Evolutionary conservation across 768 basidiomycete genomes (phyloP), one percentile per base, ranked within the genome.

Genomic region (Peribolospora kevripleyi): DNA sequence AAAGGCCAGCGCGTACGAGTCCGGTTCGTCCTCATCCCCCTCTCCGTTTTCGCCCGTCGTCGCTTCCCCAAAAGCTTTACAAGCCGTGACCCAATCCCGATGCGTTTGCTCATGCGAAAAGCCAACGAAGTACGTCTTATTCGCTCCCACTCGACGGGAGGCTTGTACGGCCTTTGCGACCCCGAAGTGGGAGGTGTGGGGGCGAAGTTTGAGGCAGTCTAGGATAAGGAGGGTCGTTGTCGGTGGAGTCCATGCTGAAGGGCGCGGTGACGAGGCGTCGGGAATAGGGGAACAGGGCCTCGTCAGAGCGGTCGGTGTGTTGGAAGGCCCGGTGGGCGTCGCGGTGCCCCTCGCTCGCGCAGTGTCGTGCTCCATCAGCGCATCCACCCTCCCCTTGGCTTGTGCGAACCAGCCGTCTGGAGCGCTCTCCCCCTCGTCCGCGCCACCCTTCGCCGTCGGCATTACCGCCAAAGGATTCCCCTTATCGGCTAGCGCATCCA

Each of bases 171-270:
- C 73, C 58, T 80, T 73, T 40, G 68, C 70, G n/a, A 87, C 62
- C 4, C 82, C 82, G 62, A 83, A 75, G 65, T 91, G 87, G 6
- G 84, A 86, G n/a, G 71, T 75, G 64, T 85, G 82, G 3, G 72
- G 64, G 6, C 66, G 63, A 3, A 84, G 71, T 52, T 76, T 73
- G 42, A 91, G 70, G 59, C 82, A 83, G 65, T 91, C 86, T 45
- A 87, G 70, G 51, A 87, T 75, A 57, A 82, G 71, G 37, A 83
- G 57, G 13, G 62, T 61, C 53, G 66, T 62, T 14, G 57, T 66
- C 36, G 55, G 59, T 40, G 55, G 51, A 4, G 58, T 61, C 10
- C 57, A 60, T 42, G 65, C 59, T 3, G 54, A 48, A 13, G 51
- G 46, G 39, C 52, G 54, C 46, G 57, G 57, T 25, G 52, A 79